Conservation (phyloP, 148 eudicot species). For the Camellia granthamiana region DNA sequence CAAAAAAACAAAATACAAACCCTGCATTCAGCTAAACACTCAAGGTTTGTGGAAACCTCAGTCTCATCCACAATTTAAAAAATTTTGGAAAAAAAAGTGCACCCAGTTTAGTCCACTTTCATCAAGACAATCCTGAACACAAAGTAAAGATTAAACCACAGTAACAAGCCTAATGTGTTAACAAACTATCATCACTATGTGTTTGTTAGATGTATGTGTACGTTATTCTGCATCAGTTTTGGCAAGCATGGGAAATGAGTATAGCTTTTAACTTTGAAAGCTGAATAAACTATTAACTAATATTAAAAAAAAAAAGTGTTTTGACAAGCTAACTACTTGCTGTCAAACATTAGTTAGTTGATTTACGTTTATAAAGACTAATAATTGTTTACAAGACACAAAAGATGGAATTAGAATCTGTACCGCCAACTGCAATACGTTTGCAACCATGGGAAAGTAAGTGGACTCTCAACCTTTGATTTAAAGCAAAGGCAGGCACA, state of each 20-base stretch:
- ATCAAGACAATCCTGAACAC: not conserved
- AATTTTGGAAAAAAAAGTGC: too few relatives aligned
- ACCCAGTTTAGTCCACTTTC: too few relatives aligned
- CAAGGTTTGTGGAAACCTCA: not conserved
- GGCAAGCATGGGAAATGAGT: too few relatives aligned
- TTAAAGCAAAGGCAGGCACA: not conserved
- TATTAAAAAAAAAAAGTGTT: too few relatives aligned
- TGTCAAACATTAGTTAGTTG: not conserved
- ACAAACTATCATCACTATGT: not conserved
- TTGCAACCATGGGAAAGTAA: not conserved
- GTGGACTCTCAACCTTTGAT: not conserved
- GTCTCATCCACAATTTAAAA: not conserved
- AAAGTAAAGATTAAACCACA: not conserved
- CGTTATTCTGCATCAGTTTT: too few relatives aligned
- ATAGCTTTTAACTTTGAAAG: not conserved
- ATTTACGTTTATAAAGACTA: not conserved
- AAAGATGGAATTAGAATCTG: not conserved
- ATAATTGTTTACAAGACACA: not conserved
- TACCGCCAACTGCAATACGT: not conserved
- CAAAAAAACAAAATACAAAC: not conserved
- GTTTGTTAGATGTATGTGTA: too few relatives aligned
- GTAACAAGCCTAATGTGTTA: not conserved
- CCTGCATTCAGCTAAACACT: not conserved
- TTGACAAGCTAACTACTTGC: not conserved
- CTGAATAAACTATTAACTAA: not conserved